Conservation (phyloP, 179 eudicot species). For the Gypsophila paniculata region DNA sequence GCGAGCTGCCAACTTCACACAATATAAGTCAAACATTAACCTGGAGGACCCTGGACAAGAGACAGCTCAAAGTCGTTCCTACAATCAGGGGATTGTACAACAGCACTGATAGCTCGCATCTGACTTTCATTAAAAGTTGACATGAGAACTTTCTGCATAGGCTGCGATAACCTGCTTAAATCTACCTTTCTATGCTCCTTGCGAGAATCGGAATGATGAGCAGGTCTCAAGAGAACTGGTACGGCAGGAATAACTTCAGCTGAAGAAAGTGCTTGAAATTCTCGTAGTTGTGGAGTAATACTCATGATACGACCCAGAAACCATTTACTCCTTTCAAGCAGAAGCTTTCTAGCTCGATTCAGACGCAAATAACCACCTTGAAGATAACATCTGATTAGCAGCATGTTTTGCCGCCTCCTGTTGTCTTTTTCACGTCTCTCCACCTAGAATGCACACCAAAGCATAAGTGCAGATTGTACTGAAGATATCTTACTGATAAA, state of each 20-base stretch:
- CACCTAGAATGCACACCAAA: constrained; percentile 45
- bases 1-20: constrained; percentile 6
- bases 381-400: constrained; percentile 73
- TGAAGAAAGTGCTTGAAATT: constrained; percentile 94
- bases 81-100: constrained; percentile 43
- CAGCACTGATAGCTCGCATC: constrained; percentile 81
- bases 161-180: constrained; percentile 53
- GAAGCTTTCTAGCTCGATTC: constrained; percentile 73
- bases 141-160: constrained; percentile 61
- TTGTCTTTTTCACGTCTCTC: constrained; percentile 82
- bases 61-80: constrained; percentile 51
- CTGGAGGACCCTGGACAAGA: constrained; percentile 99
- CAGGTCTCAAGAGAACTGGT: constrained; percentile 67
- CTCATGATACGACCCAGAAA: constrained; percentile 74
- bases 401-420: constrained; percentile 61
- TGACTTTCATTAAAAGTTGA: constrained; percentile 82
- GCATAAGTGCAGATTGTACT: constrained; percentile 18
- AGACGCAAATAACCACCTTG: constrained; percentile 67
- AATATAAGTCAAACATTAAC: constrained; percentile 31
- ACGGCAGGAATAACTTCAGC: constrained; percentile 69
- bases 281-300: constrained; percentile 89
- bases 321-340: constrained; percentile 93
- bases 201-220: constrained; percentile 33
- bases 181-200: constrained; percentile 39
- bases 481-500: background rate